phyloP scores from a whole-genome alignment of 176 grass and related monocot genomes.

The Thinopyrum elongatum region DNA sequence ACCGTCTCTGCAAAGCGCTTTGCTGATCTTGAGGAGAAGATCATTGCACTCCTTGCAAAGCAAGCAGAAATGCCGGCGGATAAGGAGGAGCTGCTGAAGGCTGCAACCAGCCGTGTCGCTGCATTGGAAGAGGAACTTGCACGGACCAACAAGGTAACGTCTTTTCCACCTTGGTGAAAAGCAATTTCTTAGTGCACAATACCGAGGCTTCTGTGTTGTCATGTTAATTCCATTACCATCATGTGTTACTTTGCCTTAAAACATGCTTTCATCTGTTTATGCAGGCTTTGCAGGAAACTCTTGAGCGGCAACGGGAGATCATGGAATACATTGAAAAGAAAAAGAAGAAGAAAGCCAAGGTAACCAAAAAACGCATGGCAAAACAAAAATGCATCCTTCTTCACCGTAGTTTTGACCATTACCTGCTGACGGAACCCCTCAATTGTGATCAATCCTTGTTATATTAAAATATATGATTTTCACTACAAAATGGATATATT shows the following conservation, averaged over 20 bases:
- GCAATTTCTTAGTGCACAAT: neutral
- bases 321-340: conserved; percentile 92
- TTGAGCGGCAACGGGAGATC: conserved; percentile 61
- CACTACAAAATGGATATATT: neutral
- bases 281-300: conserved; percentile 77
- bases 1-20: conserved; percentile 51
- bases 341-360: conserved; percentile 84
- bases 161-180: neutral
- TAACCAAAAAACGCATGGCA: conserved; percentile 12
- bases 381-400: neutral
- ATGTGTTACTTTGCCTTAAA: neutral
- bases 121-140: conserved; percentile 82
- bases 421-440: neutral
- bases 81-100: conserved; percentile 83
- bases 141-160: conserved; percentile 74
- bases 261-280: conserved; percentile 20
- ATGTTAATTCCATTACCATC: neutral
- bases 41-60: conserved; percentile 47
- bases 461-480: neutral
- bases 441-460: neutral
- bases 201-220: neutral
- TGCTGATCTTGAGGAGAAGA: conserved; percentile 76
- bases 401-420: neutral
- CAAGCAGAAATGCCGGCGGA: conserved; percentile 47
- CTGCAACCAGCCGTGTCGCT: conserved; percentile 66